These are phyloP conservation scores for Aspergillus novofumigatus DNA, from an alignment of 2,329 filamentous ascomycete species.

Conservation along the genomic window DNA sequence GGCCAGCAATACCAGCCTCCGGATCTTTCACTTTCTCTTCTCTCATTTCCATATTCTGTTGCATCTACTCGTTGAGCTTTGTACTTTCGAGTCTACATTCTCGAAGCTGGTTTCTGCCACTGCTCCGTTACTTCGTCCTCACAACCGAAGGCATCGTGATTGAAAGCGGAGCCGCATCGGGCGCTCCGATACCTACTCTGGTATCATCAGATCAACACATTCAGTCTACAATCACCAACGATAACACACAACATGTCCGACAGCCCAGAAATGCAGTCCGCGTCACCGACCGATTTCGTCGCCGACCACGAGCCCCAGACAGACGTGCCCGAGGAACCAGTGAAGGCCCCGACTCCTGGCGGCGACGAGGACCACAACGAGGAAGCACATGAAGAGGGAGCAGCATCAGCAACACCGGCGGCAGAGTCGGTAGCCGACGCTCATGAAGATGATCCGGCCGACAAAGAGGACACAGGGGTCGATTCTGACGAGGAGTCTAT, in stretches of 20 bases:
- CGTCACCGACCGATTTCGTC: constrained; percentile 16
- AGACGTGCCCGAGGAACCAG: constrained; percentile 21
- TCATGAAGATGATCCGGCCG: constrained; percentile 14
- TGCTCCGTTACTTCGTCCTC: background rate
- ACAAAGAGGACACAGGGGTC: constrained; percentile 31
- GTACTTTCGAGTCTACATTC: background rate
- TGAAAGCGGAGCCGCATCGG: constrained; percentile 1
- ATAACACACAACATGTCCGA: constrained; percentile 31
- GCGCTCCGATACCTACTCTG: constrained; percentile 5
- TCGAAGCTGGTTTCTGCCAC: background rate
- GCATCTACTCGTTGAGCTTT: background rate
- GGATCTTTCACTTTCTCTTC: background rate
- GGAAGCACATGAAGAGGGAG: constrained; percentile 3
- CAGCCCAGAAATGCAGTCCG: constrained; percentile 31
- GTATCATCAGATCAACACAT: constrained; percentile 2
- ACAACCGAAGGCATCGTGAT: background rate
- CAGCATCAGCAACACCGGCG: constrained; percentile 6
- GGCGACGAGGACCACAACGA: constrained; percentile 18
- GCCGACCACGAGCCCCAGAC: background rate
- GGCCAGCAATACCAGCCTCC: background rate
- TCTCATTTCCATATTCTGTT: background rate
- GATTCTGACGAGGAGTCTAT: constrained; percentile 59
- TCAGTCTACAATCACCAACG: constrained; percentile 1
- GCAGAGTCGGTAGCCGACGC: constrained; percentile 23
- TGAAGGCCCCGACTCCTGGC: constrained; percentile 24